A percentile compares a stretch with the other conserved stretches of the same genome.
These are phyloP conservation scores for Sporopachydermia lactativora DNA, from an alignment of 805 yeast genomes.

Conservation along the genomic window DNA sequence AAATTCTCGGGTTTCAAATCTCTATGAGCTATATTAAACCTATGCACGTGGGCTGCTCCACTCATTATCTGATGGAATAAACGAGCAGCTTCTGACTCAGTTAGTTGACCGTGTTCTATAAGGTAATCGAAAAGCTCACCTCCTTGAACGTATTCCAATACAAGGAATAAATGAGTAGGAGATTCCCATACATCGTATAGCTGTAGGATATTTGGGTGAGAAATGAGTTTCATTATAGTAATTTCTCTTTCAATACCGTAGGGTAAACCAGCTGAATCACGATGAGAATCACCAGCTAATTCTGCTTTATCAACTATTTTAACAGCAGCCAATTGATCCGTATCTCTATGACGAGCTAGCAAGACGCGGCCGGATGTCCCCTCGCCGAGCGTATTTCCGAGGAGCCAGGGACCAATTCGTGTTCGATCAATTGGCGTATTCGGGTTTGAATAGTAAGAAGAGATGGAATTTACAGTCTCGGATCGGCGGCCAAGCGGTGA, in stretches of 20 bases:
- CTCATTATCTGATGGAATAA: constrained; percentile 65
- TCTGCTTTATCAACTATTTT: constrained; percentile 31
- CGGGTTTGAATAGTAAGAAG: neutral
- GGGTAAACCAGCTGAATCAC: constrained; percentile 55
- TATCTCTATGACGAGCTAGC: constrained; percentile 26
- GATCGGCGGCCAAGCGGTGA: neutral
- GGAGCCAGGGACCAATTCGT: constrained; percentile 31
- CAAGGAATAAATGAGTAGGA: constrained; percentile 70
- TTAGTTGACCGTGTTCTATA: constrained; percentile 55
- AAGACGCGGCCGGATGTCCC: constrained; percentile 34
- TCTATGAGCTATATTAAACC: constrained; percentile 64
- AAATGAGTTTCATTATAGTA: constrained; percentile 88
- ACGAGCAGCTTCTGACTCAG: constrained; percentile 60
- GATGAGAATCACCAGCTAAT: constrained; percentile 22
- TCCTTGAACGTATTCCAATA: constrained; percentile 77
- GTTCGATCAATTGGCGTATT: constrained; percentile 5
- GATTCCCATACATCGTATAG: constrained; percentile 98
- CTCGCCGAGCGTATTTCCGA: constrained; percentile 30
- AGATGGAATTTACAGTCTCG: neutral
- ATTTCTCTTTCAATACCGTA: constrained; percentile 97
- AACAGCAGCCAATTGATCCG: constrained; percentile 33
- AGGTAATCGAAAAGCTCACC: constrained; percentile 71
- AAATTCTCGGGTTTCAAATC: constrained; percentile 76
- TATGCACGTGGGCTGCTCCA: constrained; percentile 74
- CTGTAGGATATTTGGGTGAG: constrained; percentile 88